Base-by-base conservation (phyloP, 1,284 basidiomycete genomes). In the Erythrobasidium hasegawianum region DNA sequence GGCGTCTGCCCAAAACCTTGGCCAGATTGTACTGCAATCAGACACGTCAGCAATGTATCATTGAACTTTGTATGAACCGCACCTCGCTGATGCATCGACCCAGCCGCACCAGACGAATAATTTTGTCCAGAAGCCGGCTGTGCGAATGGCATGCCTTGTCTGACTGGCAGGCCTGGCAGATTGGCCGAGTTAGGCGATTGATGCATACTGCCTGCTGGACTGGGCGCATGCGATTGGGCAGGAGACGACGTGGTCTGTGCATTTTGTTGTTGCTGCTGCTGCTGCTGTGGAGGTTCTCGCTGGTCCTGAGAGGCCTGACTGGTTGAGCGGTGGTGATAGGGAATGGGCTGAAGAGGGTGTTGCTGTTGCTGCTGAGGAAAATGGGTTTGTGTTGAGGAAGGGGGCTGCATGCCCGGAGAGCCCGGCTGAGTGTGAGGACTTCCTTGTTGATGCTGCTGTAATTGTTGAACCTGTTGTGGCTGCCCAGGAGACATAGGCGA, bases 171-270 rank as follows among this genome's bases (percentile, higher is more conserved):
- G 4, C 43, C n/a, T 24, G 4, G 43, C 43, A 47, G 22, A 50
- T 64, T 52, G 10, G 26, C 40, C 10, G 27, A 16, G 11, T 53
- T 26, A 18, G 61, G 61, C 2, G 61, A 64, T 18, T 57, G 50
- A 11, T 64, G 50, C 8, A 53, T 29, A n/a, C 50, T 54, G 13
- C 24, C 53, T 26, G 61, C 61, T 20, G 61, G 61, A 50, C 43
- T 64, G 16, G 52, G 22, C 26, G 38, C 43, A 45, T 33, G 26
- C 10, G 40, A 38, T 29, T 24, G 54, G 7, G 53, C 50, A 10
- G 53, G 61, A 2, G 55, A 22, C 10, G 38, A 43, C 10, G 26
- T 50, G 27, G 47, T 40, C 33, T 45, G 54, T 16, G 62, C 7
- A 43, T 57, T 54, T 22, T 39, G 26, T 27, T 65, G 62, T 18